Conservation (phyloP, 164 flowering plant species). For the Brasenia schreberi region DNA sequence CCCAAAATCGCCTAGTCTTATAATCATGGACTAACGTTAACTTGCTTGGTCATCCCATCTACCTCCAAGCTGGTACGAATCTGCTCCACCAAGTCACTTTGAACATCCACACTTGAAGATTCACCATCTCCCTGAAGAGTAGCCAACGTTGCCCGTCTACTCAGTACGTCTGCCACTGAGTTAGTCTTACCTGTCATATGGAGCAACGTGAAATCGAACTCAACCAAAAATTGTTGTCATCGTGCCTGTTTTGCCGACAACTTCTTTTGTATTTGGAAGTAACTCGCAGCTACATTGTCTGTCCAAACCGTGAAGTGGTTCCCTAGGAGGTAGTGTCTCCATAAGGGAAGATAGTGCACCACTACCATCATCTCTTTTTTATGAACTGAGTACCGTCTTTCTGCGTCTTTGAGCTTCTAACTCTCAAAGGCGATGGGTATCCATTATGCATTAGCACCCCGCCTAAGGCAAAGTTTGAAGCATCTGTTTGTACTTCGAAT, state of each 20-base stretch:
- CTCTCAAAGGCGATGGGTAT: slow-evolving; percentile 5
- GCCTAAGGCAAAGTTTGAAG: neutral
- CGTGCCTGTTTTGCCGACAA: slow-evolving; percentile 7
- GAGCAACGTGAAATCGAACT: neutral
- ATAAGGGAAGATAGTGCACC: neutral
- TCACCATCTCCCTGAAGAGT: no score
- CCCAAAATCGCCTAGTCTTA: no score
- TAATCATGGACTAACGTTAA: no score
- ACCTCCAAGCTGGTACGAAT: no score
- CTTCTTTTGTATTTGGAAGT: slow-evolving; percentile 10
- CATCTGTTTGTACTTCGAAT: slow-evolving; percentile 6
- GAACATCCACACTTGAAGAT: no score
- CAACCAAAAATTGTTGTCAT: slow-evolving; percentile 11
- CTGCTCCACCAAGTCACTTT: no score
- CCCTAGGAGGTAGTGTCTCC: neutral
- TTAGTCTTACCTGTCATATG: no score
- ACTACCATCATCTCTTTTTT: slow-evolving; percentile 3
- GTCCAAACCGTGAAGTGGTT: neutral
- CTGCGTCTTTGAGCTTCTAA: neutral
- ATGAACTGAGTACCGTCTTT: neutral
- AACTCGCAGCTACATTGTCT: no score
- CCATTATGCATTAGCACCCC: neutral
- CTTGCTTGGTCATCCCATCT: no score
- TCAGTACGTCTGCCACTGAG: no score
- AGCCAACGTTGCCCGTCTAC: no score